Conservation (phyloP, 23 red algal species). For the Cyanidioschyzon merolae region DNA sequence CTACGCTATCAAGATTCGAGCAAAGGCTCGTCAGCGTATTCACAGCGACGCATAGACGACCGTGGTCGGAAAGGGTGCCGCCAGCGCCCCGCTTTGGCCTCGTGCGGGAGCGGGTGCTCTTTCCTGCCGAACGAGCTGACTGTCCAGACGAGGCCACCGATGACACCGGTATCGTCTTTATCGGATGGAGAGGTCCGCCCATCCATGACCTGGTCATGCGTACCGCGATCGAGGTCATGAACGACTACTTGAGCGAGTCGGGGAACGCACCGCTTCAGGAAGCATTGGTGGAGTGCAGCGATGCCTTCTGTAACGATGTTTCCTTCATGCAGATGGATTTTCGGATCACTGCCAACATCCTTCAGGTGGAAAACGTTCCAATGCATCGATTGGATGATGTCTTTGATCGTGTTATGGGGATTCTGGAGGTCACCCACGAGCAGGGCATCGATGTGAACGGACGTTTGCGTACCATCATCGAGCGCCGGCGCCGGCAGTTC, state of each 20-base stretch:
- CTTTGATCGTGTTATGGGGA: background rate
- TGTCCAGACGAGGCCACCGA: background rate
- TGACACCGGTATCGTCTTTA: slow-evolving; percentile 10
- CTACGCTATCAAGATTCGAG: background rate
- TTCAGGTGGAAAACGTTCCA: slow-evolving; percentile 17
- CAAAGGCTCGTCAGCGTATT: background rate
- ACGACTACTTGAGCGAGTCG: slow-evolving; percentile 22
- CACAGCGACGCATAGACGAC: background rate
- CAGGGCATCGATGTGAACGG: background rate
- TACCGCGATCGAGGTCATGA: slow-evolving; percentile 20
- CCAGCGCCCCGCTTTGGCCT: background rate
- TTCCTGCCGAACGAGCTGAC: slow-evolving; percentile 1
- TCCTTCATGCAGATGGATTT: slow-evolving; percentile 17
- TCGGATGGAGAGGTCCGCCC: slow-evolving; percentile 25
- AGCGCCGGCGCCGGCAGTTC: slow-evolving; percentile 19
- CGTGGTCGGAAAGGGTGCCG: background rate
- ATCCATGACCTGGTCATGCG: slow-evolving; percentile 13
- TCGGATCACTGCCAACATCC: slow-evolving; percentile 20
- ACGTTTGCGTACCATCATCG: slow-evolving; percentile 6
- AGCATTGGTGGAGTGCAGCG: slow-evolving; percentile 18
- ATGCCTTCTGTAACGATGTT: slow-evolving; percentile 17
- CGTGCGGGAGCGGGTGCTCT: background rate
- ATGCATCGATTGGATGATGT: slow-evolving; percentile 10
- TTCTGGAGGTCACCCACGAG: background rate
- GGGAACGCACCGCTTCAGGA: slow-evolving; percentile 18